Percentiles rank a stretch among this genome's conserved stretches.
Conservation (phyloP, 805 yeast genomes). For the Saccharomyces kudriavzevii region DNA sequence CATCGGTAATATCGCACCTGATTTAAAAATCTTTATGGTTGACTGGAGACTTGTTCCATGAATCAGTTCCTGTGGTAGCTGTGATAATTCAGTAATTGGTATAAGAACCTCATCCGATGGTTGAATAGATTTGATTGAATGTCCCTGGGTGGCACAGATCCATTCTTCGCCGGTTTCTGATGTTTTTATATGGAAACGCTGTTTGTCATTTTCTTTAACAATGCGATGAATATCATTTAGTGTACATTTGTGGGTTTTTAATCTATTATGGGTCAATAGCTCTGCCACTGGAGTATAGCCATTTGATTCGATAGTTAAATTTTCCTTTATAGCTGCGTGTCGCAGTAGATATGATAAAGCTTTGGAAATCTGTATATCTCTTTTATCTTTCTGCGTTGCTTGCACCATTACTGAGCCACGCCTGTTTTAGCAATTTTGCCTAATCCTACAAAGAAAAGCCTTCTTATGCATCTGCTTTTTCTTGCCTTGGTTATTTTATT, state of each 20-base stretch:
- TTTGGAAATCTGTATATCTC: slow-evolving; percentile 59
- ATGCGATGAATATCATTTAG: slow-evolving; percentile 49
- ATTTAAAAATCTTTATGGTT: slow-evolving; percentile 38
- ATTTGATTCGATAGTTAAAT: slow-evolving; percentile 49
- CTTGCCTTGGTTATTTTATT: neutral
- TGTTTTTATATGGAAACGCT: slow-evolving; percentile 49
- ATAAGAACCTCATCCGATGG: slow-evolving; percentile 37
- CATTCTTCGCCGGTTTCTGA: slow-evolving; percentile 18
- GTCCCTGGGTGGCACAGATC: slow-evolving; percentile 94
- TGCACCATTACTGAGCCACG: neutral
- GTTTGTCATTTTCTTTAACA: slow-evolving; percentile 60
- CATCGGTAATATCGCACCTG: slow-evolving; percentile 62
- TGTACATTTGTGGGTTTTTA: slow-evolving; percentile 50
- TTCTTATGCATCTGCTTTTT: neutral
- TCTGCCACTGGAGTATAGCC: slow-evolving; percentile 58
- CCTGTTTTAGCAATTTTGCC: neutral
- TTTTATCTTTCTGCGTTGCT: slow-evolving; percentile 31
- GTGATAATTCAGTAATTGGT: slow-evolving; percentile 30
- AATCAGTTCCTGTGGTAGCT: slow-evolving; percentile 48
- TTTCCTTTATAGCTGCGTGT: slow-evolving; percentile 75
- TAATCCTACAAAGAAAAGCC: neutral
- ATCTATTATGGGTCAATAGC: slow-evolving; percentile 47
- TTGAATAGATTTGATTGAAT: slow-evolving; percentile 45
- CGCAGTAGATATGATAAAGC: slow-evolving; percentile 68
- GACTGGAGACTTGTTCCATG: slow-evolving; percentile 69